These are phyloP conservation scores for Phytophthora chlamydospora DNA, from an alignment of 352 stramenopile genomes.

Conservation along the genomic window DNA sequence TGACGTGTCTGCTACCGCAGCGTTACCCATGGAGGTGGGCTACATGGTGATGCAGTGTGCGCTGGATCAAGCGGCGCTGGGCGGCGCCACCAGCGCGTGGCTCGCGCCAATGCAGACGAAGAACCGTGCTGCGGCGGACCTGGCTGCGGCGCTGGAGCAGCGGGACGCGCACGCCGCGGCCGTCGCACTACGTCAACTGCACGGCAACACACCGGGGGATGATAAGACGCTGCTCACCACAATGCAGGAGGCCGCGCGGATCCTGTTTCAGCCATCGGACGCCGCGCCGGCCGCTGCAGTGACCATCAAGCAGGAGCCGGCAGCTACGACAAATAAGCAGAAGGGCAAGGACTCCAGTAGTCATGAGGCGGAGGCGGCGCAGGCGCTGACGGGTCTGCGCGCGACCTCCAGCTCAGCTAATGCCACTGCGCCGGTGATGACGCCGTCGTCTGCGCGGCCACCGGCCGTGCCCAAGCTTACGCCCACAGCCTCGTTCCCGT, in stretches of 20 bases:
- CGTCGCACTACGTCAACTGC: conserved; percentile 43
- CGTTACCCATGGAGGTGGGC: conserved; percentile 57
- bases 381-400: conserved; percentile 78
- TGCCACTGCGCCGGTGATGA: conserved; percentile 2
- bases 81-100: conserved; percentile 55
- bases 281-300: conserved; percentile 13
- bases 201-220: conserved; percentile 33
- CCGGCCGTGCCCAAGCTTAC: conserved; percentile 33
- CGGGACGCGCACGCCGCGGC: conserved; percentile 47
- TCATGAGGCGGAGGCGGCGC: conserved; percentile 72
- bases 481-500: conserved; percentile 34
- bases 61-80: conserved; percentile 54
- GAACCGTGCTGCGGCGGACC: conserved; percentile 41
- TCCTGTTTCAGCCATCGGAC: conserved; percentile 30
- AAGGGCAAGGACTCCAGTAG: conserved; percentile 37
- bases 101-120: conserved; percentile 60
- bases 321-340: conserved; percentile 11
- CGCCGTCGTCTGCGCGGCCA: conserved; percentile 26
- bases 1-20: conserved; percentile 28
- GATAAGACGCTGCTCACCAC: conserved; percentile 40
- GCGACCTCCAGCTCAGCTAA: conserved; percentile 19
- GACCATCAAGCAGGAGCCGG: conserved; percentile 30
- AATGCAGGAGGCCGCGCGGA: conserved; percentile 50
- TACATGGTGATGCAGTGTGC: conserved; percentile 64
- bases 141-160: conserved; percentile 46